These are phyloP conservation scores for Euphorbia schlechtendalii DNA, from an alignment of 441 rosid genomes.

Conservation along the genomic window DNA sequence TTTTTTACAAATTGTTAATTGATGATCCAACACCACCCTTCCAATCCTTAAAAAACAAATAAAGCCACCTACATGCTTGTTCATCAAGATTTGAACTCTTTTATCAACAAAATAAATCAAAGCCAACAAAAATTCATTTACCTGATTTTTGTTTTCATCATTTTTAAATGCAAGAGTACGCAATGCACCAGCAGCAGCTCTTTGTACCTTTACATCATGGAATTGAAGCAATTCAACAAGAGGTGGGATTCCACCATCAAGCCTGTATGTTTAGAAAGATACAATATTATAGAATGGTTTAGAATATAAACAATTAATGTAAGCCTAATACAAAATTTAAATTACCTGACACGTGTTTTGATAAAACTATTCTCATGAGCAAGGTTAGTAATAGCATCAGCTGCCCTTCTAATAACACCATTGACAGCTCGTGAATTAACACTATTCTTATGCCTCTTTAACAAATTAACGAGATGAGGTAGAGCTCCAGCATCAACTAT, in stretches of 20 bases:
- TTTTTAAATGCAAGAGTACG: conserved; percentile 94
- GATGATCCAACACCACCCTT: conserved; percentile 10
- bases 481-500: conserved; percentile 91
- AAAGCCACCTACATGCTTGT: background rate
- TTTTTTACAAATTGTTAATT: conserved; percentile 13
- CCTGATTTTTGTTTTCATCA: conserved; percentile 79
- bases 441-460: conserved; percentile 59
- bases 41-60: background rate
- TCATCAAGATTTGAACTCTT: background rate
- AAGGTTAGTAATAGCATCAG: conserved; percentile 93
- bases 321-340: conserved; percentile 12
- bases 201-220: conserved; percentile 71
- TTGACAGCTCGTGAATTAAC: conserved; percentile 51
- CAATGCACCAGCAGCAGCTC: conserved; percentile 97
- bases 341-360: conserved; percentile 83
- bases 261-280: conserved; percentile 39
- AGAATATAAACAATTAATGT: conserved; percentile 11
- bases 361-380: conserved; percentile 90
- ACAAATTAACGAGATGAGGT: conserved; percentile 59
- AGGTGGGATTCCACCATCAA: conserved; percentile 91
- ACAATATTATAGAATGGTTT: conserved; percentile 15
- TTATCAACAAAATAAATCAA: background rate
- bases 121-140: conserved; percentile 9
- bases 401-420: conserved; percentile 79
- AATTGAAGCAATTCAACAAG: conserved; percentile 81